Evolutionary conservation across 2,329 filamentous ascomycete genomes (phyloP).

Genomic region (Colletotrichum brevisporum): DNA sequence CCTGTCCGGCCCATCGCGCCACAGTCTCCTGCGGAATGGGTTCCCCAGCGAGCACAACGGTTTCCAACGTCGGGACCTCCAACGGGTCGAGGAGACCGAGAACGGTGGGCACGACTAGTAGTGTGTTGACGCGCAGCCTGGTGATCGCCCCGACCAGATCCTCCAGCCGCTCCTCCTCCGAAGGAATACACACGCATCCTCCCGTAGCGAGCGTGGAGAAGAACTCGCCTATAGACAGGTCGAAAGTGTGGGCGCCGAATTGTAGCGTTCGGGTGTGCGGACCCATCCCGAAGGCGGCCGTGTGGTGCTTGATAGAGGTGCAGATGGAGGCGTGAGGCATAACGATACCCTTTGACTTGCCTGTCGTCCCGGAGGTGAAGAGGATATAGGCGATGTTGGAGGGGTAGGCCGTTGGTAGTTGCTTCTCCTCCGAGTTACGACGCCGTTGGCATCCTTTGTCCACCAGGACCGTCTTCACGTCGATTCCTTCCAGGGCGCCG

Average conservation of each 20-base stretch:
- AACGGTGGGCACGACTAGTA: conserved; percentile 39
- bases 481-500: neutral
- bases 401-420: conserved; percentile 2
- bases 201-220: conserved; percentile 54
- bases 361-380: conserved; percentile 58
- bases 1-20: neutral
- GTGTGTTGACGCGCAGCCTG: conserved; percentile 22
- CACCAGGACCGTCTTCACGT: neutral
- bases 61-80: neutral
- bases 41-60: conserved; percentile 19
- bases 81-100: conserved; percentile 30
- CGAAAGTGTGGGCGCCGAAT: conserved; percentile 53
- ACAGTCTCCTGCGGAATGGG: conserved; percentile 30
- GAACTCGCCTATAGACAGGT: conserved; percentile 52
- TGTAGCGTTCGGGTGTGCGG: conserved; percentile 18
- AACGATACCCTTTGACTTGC: conserved; percentile 63
- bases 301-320: conserved; percentile 31
- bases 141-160: conserved; percentile 39
- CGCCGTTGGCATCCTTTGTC: neutral
- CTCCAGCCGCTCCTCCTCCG: conserved; percentile 40
- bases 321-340: neutral
- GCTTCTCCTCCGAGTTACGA: neutral
- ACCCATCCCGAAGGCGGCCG: conserved; percentile 36
- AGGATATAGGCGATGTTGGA: conserved; percentile 50
- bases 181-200: conserved; percentile 48